These are phyloP conservation scores for Pulveroboletus sp. DNA, from an alignment of 768 basidiomycete genomes.

Conservation along the genomic window DNA sequence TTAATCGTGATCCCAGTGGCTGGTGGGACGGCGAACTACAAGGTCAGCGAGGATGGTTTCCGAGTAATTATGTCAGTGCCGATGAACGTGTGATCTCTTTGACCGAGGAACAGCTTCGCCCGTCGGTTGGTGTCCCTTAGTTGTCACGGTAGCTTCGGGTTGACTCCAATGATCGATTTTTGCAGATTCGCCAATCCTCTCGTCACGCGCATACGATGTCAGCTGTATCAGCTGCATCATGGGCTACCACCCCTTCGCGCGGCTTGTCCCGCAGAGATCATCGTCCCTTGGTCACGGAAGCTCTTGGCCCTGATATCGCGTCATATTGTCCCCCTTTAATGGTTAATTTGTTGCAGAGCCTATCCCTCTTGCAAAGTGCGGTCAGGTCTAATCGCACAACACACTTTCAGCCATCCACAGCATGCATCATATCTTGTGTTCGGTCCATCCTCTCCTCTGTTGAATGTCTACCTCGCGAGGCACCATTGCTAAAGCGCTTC, in stretches of 20 bases:
- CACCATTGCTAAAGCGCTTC: conserved; percentile 61
- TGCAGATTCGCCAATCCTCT: conserved; percentile 30
- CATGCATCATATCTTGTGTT: conserved; percentile 91
- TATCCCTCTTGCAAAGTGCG: conserved; percentile 81
- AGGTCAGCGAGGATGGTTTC: conserved; percentile 92
- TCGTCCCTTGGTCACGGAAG: conserved; percentile 42
- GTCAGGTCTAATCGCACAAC: conserved; percentile 69
- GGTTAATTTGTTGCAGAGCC: conserved; percentile 77
- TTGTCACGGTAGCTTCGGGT: background rate
- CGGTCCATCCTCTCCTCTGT: conserved; percentile 79
- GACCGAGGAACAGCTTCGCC: conserved; percentile 51
- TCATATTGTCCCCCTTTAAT: conserved; percentile 76
- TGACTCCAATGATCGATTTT: conserved; percentile 4
- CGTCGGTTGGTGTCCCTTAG: conserved; percentile 35
- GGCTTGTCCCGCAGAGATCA: conserved; percentile 37
- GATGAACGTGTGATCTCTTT: conserved; percentile 49
- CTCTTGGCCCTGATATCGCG: conserved; percentile 47
- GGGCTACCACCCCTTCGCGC: conserved; percentile 44
- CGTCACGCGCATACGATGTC: conserved; percentile 52
- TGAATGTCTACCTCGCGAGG: conserved; percentile 80
- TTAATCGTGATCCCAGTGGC: conserved; percentile 80
- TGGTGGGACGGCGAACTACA: conserved; percentile 99
- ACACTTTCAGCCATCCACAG: conserved; percentile 92
- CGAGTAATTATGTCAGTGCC: conserved; percentile 88
- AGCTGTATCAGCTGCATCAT: conserved; percentile 47